phyloP scores from a whole-genome alignment of 1,284 basidiomycete species.

The Rhodotorula sp. region DNA sequence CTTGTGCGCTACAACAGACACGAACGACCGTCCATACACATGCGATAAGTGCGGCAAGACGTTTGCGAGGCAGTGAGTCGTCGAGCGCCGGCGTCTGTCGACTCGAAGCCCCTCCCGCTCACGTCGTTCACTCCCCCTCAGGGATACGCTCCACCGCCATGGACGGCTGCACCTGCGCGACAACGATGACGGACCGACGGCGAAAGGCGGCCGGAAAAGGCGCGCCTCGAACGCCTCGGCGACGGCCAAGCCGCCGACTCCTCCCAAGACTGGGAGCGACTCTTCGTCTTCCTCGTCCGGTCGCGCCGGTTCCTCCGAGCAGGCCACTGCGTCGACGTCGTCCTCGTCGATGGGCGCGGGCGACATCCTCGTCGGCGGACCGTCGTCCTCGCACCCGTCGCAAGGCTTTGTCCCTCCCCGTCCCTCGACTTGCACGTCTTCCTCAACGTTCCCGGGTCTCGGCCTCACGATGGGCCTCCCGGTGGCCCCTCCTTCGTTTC shows the following conservation, averaged over 20 bases:
- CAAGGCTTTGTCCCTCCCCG: neutral
- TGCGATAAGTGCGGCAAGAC: conserved; percentile 37
- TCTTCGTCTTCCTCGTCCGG: neutral
- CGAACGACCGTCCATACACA: conserved; percentile 33
- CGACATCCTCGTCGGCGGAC: conserved; percentile 1
- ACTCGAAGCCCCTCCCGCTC: neutral
- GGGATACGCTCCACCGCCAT: conserved; percentile 41
- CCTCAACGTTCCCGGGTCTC: conserved; percentile 5
- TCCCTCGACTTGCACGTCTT: conserved; percentile 2
- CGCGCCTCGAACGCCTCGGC: conserved; percentile 20
- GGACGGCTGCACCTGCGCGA: conserved; percentile 33
- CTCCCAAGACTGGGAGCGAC: neutral
- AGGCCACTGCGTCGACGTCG: too few relatives aligned
- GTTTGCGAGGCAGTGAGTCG: conserved; percentile 39
- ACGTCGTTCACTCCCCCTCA: neutral
- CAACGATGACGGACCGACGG: conserved; percentile 22
- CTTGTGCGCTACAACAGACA: conserved; percentile 17
- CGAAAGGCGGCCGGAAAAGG: conserved; percentile 27
- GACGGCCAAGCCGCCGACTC: neutral
- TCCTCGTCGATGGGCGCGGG: neutral
- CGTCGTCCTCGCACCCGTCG: neutral
- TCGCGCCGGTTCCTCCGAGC: too few relatives aligned
- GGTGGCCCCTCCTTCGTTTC: conserved; percentile 34
- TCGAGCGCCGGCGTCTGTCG: neutral
- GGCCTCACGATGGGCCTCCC: conserved; percentile 31